Evolutionary conservation across 2,329 filamentous ascomycete species (phyloP).

Genomic region (Phyllosticta citrichinensis): DNA sequence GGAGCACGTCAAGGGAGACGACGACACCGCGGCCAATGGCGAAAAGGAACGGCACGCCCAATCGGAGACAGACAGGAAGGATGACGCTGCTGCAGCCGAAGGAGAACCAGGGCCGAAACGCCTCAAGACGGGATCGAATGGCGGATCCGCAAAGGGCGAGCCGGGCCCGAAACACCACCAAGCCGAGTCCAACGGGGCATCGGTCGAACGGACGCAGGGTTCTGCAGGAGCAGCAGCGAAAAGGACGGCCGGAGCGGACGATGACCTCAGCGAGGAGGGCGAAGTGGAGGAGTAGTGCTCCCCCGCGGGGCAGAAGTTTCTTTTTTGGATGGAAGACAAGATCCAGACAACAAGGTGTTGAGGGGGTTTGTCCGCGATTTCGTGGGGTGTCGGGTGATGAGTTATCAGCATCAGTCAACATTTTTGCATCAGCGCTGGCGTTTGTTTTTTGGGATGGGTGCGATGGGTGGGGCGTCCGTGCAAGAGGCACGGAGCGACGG

Average conservation of each 20-base stretch:
- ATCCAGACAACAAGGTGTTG: background rate
- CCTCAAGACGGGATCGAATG: slow-evolving; percentile 11
- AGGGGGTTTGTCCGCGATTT: background rate
- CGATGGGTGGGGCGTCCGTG: background rate
- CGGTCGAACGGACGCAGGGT: slow-evolving; percentile 1
- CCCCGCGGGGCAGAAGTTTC: background rate
- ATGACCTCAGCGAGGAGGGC: slow-evolving; percentile 35
- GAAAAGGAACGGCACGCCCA: background rate
- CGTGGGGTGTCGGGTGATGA: slow-evolving; percentile 1
- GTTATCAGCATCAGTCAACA: background rate
- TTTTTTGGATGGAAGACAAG: background rate
- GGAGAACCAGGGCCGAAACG: slow-evolving; percentile 6
- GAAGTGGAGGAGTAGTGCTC: slow-evolving; percentile 34
- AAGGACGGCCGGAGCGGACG: slow-evolving; percentile 10
- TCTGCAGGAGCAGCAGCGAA: slow-evolving; percentile 4
- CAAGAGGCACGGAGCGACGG: background rate
- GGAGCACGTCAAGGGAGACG: slow-evolving; percentile 11
- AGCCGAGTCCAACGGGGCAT: slow-evolving; percentile 1
- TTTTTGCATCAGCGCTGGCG: slow-evolving; percentile 10
- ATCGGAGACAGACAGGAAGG: background rate
- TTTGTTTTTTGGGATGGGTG: background rate
- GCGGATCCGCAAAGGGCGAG: background rate
- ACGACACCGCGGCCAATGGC: slow-evolving; percentile 9
- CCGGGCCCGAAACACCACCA: background rate
- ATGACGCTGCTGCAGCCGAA: background rate